phyloP scores from a whole-genome alignment of 2,329 filamentous ascomycete species.

The Neurospora crassa region DNA sequence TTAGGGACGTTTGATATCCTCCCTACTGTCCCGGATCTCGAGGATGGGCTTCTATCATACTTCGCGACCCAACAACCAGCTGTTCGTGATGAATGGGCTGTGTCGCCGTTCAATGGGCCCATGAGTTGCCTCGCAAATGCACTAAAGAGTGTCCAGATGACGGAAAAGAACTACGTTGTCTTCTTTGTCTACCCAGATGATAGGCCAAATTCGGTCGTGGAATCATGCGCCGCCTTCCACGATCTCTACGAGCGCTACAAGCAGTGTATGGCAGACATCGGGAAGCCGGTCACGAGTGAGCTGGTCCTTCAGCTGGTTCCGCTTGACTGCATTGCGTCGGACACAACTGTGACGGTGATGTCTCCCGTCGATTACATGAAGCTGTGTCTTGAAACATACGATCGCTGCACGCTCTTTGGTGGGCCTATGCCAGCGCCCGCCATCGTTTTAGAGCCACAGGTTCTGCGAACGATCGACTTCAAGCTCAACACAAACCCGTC shows the following conservation, averaged over 20 bases:
- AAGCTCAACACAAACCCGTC: constrained; percentile 59
- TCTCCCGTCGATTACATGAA: constrained; percentile 48
- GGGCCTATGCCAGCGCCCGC: constrained; percentile 56
- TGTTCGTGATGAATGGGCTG: constrained; percentile 28
- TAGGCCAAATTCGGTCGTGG: constrained; percentile 50
- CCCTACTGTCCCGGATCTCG: constrained; percentile 31
- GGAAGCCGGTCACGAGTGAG: constrained; percentile 44
- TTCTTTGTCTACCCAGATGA: constrained; percentile 66
- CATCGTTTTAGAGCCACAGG: constrained; percentile 59
- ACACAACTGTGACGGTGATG: constrained; percentile 52
- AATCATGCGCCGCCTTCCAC: constrained; percentile 67
- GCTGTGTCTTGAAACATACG: constrained; percentile 67
- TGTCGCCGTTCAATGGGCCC: constrained; percentile 37
- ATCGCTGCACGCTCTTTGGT: constrained; percentile 55
- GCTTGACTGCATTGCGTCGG: constrained; percentile 54
- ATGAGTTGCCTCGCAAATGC: constrained; percentile 39
- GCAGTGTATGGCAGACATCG: constrained; percentile 38
- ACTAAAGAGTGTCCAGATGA: constrained; percentile 31
- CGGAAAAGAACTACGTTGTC: constrained; percentile 58
- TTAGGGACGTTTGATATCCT: constrained; percentile 55
- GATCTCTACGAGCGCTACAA: constrained; percentile 58
- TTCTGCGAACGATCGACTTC: constrained; percentile 67
- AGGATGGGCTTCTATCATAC: constrained; percentile 40
- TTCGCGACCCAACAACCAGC: constrained; percentile 23
- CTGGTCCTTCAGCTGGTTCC: constrained; percentile 72